Evolutionary conservation across 768 basidiomycete species (phyloP).

Genomic region (Glaciozyma martinii): DNA sequence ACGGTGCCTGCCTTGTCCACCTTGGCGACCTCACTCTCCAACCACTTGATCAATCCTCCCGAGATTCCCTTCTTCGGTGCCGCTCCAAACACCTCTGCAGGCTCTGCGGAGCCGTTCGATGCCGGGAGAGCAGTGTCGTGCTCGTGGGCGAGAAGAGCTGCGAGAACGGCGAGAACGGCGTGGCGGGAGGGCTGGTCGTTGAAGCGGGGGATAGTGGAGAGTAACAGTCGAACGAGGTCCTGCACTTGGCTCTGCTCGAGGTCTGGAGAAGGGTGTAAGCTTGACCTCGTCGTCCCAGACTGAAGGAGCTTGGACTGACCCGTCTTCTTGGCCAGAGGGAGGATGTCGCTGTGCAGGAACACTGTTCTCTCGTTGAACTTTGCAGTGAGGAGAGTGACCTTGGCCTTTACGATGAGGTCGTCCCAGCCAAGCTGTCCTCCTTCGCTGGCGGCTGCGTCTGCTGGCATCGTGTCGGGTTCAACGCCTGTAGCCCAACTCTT

Average conservation of each 20-base stretch:
- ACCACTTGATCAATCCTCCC: constrained; percentile 66
- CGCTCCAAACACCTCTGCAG: constrained; percentile 34
- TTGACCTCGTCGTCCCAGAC: no score
- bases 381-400: background rate
- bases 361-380: background rate
- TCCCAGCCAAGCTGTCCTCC: background rate
- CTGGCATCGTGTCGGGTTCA: background rate
- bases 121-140: background rate
- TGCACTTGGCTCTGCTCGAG: constrained; percentile 18
- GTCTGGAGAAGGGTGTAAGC: background rate
- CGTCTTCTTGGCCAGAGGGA: background rate
- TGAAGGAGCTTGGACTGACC: background rate
- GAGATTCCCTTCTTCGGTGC: constrained; percentile 49
- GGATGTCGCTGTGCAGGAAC: background rate
- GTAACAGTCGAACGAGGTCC: constrained; percentile 64
- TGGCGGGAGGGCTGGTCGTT: constrained; percentile 60
- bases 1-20: constrained; percentile 43
- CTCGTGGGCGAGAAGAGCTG: constrained; percentile 58
- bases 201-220: constrained; percentile 69
- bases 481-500: background rate
- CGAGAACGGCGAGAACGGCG: constrained; percentile 60
- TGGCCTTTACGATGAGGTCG: background rate
- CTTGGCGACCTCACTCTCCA: constrained; percentile 56
- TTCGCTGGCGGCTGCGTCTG: background rate
- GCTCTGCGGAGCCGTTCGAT: constrained; percentile 41